Percentiles rank a stretch among this genome's conserved stretches.
phyloP scores from a whole-genome alignment of 2,329 filamentous ascomycete genomes.

The Phoma sp. region DNA sequence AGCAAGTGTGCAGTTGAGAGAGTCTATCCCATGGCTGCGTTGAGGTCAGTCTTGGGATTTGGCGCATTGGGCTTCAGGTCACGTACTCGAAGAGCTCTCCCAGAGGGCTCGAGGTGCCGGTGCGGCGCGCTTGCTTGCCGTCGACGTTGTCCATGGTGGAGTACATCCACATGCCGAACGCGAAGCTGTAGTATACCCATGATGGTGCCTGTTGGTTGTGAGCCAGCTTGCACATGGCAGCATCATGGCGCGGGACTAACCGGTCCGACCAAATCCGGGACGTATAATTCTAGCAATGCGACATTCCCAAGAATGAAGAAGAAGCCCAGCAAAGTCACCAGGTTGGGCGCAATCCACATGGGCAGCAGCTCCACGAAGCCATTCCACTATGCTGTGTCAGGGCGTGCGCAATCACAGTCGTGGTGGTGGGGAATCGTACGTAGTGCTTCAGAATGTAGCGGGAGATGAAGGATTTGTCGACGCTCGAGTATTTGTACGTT shows the following conservation, averaged over 20 bases:
- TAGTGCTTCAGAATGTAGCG: conserved; percentile 94
- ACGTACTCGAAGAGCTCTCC: conserved; percentile 91
- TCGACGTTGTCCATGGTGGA: conserved; percentile 99
- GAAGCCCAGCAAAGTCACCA: conserved; percentile 95
- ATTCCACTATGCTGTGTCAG: conserved; percentile 78
- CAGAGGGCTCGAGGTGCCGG: conserved; percentile 90
- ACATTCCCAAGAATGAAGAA: conserved; percentile 92
- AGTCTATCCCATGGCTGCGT: conserved; percentile 88
- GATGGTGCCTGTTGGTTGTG: conserved; percentile 69
- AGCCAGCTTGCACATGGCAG: conserved; percentile 11
- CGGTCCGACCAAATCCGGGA: conserved; percentile 90
- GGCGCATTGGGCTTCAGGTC: conserved; percentile 31
- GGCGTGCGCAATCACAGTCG: conserved; percentile 8
- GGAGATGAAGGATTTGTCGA: conserved; percentile 94
- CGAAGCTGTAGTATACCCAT: conserved; percentile 97
- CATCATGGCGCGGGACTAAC: conserved; percentile 60
- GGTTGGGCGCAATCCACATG: conserved; percentile 96
- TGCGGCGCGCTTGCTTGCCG: conserved; percentile 94
- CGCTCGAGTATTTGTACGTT: conserved; percentile 95
- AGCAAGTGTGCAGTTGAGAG: conserved; percentile 93
- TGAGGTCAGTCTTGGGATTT: conserved; percentile 31
- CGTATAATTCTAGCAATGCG: conserved; percentile 73
- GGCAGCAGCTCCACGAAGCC: conserved; percentile 89
- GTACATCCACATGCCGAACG: conserved; percentile 95
- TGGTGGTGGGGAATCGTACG: conserved; percentile 63